Percentiles rank a stretch among this genome's conserved stretches.
phyloP scores from a whole-genome alignment of 306 rosid genomes.

The Ammopiptanthus mongolicus region DNA sequence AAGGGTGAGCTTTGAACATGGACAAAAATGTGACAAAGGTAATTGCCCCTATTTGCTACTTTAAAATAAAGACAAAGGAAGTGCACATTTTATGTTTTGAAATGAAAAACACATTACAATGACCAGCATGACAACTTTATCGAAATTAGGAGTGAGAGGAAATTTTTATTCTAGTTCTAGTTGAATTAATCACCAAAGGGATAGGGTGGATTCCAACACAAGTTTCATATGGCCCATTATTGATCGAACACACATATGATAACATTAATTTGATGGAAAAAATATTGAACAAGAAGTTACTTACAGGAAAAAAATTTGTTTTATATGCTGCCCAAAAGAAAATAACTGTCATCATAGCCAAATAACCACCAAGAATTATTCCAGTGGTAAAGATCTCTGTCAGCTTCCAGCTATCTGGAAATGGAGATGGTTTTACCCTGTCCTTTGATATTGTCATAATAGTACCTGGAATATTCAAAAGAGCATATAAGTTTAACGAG shows the following conservation, averaged over 20 bases:
- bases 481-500: neutral
- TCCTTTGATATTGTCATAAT: conserved; percentile 91
- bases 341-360: conserved; percentile 89
- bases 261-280: neutral
- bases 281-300: neutral
- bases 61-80: neutral
- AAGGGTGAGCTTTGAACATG: neutral
- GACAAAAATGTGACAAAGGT: neutral
- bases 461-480: conserved; percentile 48
- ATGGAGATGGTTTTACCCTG: conserved; percentile 84
- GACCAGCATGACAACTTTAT: neutral
- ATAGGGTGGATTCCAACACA: neutral
- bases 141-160: neutral
- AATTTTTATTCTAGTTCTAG: neutral
- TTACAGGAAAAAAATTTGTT: conserved; percentile 79
- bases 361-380: conserved; percentile 67
- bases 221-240: neutral
- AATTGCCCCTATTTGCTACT: neutral
- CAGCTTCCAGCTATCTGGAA: conserved; percentile 89
- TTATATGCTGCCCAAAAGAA: conserved; percentile 82
- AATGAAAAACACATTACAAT: neutral
- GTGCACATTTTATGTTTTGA: neutral
- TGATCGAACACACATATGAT: neutral
- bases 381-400: conserved; percentile 79
- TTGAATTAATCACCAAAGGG: neutral